A percentile compares a stretch with the other conserved stretches of the same genome.
phyloP scores from a whole-genome alignment of 2,329 filamentous ascomycete genomes.

The Aureobasidium vineae region DNA sequence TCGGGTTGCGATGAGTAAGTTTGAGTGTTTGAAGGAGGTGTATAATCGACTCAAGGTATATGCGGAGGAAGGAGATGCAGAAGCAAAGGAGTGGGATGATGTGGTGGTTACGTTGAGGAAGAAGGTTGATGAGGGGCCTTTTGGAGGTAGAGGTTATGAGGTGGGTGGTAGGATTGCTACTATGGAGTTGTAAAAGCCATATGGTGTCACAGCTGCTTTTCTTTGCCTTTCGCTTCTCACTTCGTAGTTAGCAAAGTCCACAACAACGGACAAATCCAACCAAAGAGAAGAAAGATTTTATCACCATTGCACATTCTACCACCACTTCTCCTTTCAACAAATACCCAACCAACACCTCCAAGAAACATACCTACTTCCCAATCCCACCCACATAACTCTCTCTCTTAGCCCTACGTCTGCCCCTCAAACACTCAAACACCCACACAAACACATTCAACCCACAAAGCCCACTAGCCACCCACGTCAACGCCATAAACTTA shows the following conservation, averaged over 20 bases:
- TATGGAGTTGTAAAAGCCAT: conserved; percentile 44
- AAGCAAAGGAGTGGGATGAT: conserved; percentile 40
- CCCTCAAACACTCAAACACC: conserved; percentile 18
- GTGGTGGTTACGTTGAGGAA: conserved; percentile 45
- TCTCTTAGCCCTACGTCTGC: background rate
- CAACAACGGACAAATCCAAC: too few relatives aligned
- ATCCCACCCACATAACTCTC: background rate
- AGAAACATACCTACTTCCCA: background rate
- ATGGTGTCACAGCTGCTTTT: too few relatives aligned
- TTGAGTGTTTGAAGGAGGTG: conserved; percentile 55
- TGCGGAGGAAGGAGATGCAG: conserved; percentile 30
- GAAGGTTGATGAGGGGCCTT: conserved; percentile 45
- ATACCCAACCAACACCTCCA: too few relatives aligned
- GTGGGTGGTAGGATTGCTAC: conserved; percentile 49
- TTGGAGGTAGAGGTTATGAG: conserved; percentile 41
- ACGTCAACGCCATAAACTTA: conserved; percentile 60
- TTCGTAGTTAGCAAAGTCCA: too few relatives aligned
- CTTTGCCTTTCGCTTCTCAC: too few relatives aligned
- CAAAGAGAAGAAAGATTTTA: too few relatives aligned
- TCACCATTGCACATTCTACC: background rate
- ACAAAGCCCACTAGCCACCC: conserved; percentile 51
- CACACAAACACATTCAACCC: conserved; percentile 29
- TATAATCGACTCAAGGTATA: conserved; percentile 46
- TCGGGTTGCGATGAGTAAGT: conserved; percentile 57
- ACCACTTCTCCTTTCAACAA: background rate